Conservation (phyloP, 2,329 filamentous ascomycete genomes). For the Penicillium sp. region DNA sequence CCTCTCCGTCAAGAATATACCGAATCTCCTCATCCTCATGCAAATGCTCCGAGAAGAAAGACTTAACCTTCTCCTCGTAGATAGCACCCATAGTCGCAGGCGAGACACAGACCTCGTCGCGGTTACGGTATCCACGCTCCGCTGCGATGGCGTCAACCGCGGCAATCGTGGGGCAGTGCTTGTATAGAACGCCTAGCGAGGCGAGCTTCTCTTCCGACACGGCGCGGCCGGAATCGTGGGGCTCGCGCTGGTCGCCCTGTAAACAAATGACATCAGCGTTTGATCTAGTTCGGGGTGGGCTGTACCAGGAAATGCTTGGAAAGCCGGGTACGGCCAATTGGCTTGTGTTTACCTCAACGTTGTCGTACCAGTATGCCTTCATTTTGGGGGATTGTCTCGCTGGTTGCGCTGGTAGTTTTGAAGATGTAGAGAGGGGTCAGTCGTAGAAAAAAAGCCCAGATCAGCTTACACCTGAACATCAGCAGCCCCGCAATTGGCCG, state of each 20-base stretch:
- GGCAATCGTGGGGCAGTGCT: slow-evolving; percentile 62
- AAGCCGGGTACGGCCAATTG: slow-evolving; percentile 4
- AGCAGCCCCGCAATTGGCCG: slow-evolving; percentile 34
- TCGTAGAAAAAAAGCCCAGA: slow-evolving; percentile 6
- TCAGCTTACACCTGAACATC: slow-evolving; percentile 23
- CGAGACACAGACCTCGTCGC: slow-evolving; percentile 88
- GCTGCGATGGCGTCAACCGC: slow-evolving; percentile 72
- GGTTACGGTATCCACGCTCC: slow-evolving; percentile 84
- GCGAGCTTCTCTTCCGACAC: slow-evolving; percentile 66
- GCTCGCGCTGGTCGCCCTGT: slow-evolving; percentile 88
- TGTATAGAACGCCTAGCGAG: slow-evolving; percentile 78
- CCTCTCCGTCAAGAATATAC: slow-evolving; percentile 83
- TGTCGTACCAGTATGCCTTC: slow-evolving; percentile 72
- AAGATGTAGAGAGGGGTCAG: not conserved
- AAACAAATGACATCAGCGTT: slow-evolving; percentile 12
- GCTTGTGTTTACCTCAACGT: slow-evolving; percentile 53
- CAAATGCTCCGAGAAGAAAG: slow-evolving; percentile 91
- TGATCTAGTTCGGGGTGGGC: slow-evolving; percentile 6
- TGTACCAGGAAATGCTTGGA: slow-evolving; percentile 3
- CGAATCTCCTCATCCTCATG: slow-evolving; percentile 99
- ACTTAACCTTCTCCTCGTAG: slow-evolving; percentile 92
- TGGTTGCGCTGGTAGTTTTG: not conserved
- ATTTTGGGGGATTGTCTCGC: slow-evolving; percentile 41
- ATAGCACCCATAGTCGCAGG: slow-evolving; percentile 78
- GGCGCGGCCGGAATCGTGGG: slow-evolving; percentile 78